A percentile compares a stretch with the other conserved stretches of the same genome.
Evolutionary conservation across 2,329 filamentous ascomycete species (phyloP).

Genomic region (Colletotrichum chlorophyti): DNA sequence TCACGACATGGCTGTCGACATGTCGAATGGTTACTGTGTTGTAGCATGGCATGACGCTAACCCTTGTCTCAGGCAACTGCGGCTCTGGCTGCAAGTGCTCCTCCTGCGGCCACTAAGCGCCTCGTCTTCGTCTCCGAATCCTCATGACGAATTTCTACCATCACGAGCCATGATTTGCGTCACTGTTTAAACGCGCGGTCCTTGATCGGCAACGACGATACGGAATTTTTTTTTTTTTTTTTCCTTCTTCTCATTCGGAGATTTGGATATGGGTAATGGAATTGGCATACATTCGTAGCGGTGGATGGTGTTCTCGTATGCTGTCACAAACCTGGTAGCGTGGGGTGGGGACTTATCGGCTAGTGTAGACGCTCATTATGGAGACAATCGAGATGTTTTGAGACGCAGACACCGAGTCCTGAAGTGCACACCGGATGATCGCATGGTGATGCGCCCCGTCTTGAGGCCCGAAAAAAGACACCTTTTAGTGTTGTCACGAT

Average conservation of each 20-base stretch:
- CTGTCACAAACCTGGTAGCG: not conserved
- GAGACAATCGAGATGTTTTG: conserved; percentile 11
- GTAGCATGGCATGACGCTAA: not conserved
- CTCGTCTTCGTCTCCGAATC: no score
- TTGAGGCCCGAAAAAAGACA: no score
- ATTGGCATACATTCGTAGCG: not conserved
- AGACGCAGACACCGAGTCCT: not conserved
- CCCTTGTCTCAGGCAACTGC: conserved; percentile 29
- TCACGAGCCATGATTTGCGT: not conserved
- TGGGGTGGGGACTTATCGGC: conserved; percentile 11
- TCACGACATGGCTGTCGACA: not conserved
- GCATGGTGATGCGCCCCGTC: no score
- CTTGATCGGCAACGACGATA: conserved; percentile 3
- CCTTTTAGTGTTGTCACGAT: no score
- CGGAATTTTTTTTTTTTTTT: not conserved
- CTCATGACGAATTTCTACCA: no score
- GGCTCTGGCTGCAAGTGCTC: conserved; percentile 31
- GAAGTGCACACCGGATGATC: no score
- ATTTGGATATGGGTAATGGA: not conserved
- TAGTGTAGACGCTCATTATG: conserved; percentile 20
- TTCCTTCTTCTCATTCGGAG: no score
- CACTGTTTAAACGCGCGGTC: not conserved
- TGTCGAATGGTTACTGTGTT: not conserved
- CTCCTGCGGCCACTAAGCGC: conserved; percentile 16
- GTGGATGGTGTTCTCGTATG: conserved; percentile 1